Evolutionary conservation across 108 stramenopile genomes (phyloP), one percentile per base, ranked within the genome.

Genomic region (Asterionellopsis glacialis): DNA sequence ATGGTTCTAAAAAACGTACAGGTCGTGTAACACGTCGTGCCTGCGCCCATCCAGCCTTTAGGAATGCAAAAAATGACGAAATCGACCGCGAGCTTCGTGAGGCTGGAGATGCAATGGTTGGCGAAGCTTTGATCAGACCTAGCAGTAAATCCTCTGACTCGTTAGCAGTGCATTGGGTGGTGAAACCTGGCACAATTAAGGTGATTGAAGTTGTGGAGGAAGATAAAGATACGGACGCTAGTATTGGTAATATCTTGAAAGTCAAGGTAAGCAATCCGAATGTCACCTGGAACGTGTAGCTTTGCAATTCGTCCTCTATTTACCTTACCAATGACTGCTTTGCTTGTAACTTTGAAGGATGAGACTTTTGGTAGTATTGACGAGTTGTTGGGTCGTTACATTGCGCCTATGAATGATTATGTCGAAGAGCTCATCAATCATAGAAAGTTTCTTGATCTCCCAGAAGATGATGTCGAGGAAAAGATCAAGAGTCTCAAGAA

Each of bases 41-140:
- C 27, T 93, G 91, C 62, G 84, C 91, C 19, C 91, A 93, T 27
- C 91, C 91, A 43, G 91, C 91, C 26, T 93, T 93, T 58, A 83
- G 91, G 28, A 93, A 93, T 61, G 79, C 78, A 44, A 74, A 74
- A 39, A 65, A 84, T 39, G 82, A 80, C 38, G 79, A 80, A 63
- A 74, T 93, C 7, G 83, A 85, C 41, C 66, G 70, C 47, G 91
- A 93, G 57, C 72, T 93, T 26, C 66, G 66, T 51, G 77, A 85
- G 51, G 85, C 72, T 51, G 84, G 88, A 2, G 75, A 76, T 27
- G 73, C 75, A 0, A 89, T 87, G 85, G 86, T 93, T 44, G 91
- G 91, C 24, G 85, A 89, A 61, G 91, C 88, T 14, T 68, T 93
- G 55, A 83, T 93, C 53, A 76, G 91, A 41, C 88, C 91, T 16